Evolutionary conservation across 1,139 yeast genomes (phyloP).

Genomic region (Yamadazyma taylorii): DNA sequence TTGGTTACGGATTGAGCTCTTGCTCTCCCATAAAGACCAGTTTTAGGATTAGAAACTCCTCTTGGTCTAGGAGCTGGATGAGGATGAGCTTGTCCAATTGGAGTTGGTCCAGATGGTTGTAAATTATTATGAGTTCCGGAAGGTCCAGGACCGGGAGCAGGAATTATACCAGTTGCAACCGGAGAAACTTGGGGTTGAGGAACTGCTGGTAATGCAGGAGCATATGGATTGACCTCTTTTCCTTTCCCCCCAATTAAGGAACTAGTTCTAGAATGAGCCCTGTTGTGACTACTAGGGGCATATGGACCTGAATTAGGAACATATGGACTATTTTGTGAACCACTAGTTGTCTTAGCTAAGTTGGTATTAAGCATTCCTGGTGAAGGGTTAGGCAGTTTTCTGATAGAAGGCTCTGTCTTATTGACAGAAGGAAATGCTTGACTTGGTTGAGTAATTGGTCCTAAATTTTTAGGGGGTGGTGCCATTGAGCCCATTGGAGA

Average conservation of each 20-base stretch:
- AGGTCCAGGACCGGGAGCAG: slow-evolving; percentile 2
- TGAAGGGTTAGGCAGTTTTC: slow-evolving; percentile 10
- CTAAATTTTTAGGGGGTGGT: background rate
- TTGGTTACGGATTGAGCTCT: slow-evolving; percentile 26
- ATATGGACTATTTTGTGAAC: slow-evolving; percentile 37
- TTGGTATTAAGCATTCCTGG: slow-evolving; percentile 20
- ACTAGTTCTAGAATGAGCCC: slow-evolving; percentile 44
- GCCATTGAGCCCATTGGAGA: slow-evolving; percentile 5
- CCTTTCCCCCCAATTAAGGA: slow-evolving; percentile 45
- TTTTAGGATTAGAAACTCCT: slow-evolving; percentile 29
- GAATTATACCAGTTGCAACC: background rate
- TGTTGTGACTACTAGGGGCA: slow-evolving; percentile 38
- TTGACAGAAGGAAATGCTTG: background rate
- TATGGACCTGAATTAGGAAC: slow-evolving; percentile 50
- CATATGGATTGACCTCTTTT: slow-evolving; percentile 46
- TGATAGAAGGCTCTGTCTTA: background rate
- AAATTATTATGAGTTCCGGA: slow-evolving; percentile 5
- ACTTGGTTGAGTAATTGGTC: background rate
- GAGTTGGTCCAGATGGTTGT: background rate
- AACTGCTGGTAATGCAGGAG: slow-evolving; percentile 34
- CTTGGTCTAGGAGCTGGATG: slow-evolving; percentile 20
- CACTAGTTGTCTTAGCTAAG: slow-evolving; percentile 19
- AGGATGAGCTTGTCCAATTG: background rate
- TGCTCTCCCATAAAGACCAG: slow-evolving; percentile 26
- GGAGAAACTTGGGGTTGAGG: slow-evolving; percentile 10